Evolutionary conservation across 169 alveolate genomes (phyloP).

Genomic region (Cryptosporidium sp.): DNA sequence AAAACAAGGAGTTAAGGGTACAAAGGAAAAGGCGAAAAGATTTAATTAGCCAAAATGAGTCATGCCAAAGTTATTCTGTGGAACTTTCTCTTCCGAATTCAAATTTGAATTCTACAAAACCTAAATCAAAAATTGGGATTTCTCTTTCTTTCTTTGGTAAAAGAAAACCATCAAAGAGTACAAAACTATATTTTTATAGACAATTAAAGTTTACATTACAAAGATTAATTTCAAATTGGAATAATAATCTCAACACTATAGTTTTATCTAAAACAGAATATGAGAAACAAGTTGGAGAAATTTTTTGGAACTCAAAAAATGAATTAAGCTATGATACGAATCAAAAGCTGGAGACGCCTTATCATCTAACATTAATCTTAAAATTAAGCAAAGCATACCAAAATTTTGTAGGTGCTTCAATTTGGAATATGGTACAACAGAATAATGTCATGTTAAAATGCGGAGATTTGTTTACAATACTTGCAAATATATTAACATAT

Average conservation of each 20-base stretch:
- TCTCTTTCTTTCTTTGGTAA: conserved; percentile 68
- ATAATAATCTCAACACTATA: background rate
- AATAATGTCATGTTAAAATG: background rate
- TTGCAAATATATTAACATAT: background rate
- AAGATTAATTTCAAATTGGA: conserved; percentile 16
- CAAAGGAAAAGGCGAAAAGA: background rate
- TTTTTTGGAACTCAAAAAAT: background rate
- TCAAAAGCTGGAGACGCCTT: background rate
- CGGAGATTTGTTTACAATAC: conserved; percentile 8
- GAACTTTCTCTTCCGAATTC: background rate
- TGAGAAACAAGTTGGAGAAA: background rate
- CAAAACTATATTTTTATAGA: conserved; percentile 31
- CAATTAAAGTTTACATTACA: conserved; percentile 13
- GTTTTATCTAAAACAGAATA: background rate
- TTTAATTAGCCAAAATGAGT: background rate
- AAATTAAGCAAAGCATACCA: conserved; percentile 25
- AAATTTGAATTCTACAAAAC: background rate
- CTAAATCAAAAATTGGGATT: conserved; percentile 23
- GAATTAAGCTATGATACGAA: background rate
- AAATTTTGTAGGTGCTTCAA: conserved; percentile 6
- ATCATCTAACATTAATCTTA: conserved; percentile 13
- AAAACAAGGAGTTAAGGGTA: background rate
- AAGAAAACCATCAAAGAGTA: conserved; percentile 56
- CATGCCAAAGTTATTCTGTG: background rate
- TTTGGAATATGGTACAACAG: background rate